Evolutionary conservation across 257 asterid species (phyloP), one percentile per base, ranked within the genome.

Genomic region (Mitragyna speciosa): DNA sequence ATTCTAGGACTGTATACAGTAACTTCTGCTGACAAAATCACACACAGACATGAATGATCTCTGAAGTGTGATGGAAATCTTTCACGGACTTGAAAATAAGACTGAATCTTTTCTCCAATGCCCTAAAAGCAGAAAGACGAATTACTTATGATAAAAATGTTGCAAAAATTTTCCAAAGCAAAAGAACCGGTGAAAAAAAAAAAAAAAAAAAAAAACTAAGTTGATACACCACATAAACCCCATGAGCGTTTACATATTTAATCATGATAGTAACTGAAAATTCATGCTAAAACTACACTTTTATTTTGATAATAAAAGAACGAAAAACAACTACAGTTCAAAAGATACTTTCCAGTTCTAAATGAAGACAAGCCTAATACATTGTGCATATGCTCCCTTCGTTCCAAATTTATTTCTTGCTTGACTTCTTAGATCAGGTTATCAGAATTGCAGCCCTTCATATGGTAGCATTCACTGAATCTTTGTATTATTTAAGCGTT

Each of bases 21-120:
- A 39, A 78, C 78, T 31, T 4, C n/a, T 26, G 78, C 72, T 41
- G 72, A 71, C 77, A 79, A 10, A 41, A 79, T 70, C 0, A 28
- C 9, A 66, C 66, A 72, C 33, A 47, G 17, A 19, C 47, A 33
- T 17, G 33, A 56, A 49, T 30, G 67, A 73, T 54, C 64, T 33
- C 47, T 28, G 45, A 51, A 73, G 5, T 52, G 26, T 26, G 48
- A 26, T 20, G 47, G 64, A n/a, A 48, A 11, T 19, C 41, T 30
- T 73, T 56, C 39, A 28, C 2, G 48, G 68, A 45, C 63, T 41
- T 20, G 75, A 33, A 78, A n/a, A 51, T 33, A 31, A 31, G 68
- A 67, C 52, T 51, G 39, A 49, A 78, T 12, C 10, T 31, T 48
- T 14, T 78, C 69, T 33, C 30, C 75, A 22, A 78, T 22, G 30